Percentiles rank a stretch among this genome's conserved stretches.
These are phyloP conservation scores for Persicaria tinctoria DNA, from an alignment of 148 eudicot genomes.

Conservation along the genomic window DNA sequence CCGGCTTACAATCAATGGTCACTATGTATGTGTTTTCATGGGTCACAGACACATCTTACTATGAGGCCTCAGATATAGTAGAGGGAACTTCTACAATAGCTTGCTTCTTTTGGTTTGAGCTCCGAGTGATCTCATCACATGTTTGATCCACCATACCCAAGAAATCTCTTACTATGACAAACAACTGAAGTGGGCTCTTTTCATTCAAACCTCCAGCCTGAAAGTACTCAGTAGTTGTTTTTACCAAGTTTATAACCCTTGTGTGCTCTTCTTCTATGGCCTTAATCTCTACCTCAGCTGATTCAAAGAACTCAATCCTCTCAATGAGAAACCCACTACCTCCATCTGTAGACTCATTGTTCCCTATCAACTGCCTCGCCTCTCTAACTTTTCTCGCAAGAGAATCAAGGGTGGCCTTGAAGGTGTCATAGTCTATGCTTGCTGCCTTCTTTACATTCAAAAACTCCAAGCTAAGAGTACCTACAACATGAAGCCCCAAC, in stretches of 20 bases:
- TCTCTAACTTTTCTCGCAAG: conserved; percentile 21
- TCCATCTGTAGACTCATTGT: conserved; percentile 11
- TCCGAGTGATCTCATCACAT: conserved; percentile 51
- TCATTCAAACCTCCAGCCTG: conserved; percentile 75
- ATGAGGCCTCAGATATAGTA: too few relatives aligned
- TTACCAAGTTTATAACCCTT: conserved; percentile 40
- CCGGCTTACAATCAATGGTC: too few relatives aligned
- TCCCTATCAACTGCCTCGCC: conserved; percentile 19
- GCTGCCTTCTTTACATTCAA: conserved; percentile 49
- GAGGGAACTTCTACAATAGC: not conserved
- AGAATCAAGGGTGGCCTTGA: conserved; percentile 16
- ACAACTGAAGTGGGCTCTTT: conserved; percentile 52
- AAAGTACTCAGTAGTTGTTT: conserved; percentile 64
- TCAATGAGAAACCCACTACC: conserved; percentile 28
- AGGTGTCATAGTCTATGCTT: conserved; percentile 30
- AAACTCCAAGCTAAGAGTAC: conserved; percentile 23
- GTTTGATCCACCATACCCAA: conserved; percentile 61
- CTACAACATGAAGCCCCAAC: conserved; percentile 35
- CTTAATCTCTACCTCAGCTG: conserved; percentile 40
- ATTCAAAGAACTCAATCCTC: conserved; percentile 35
- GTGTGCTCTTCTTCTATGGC: conserved; percentile 39
- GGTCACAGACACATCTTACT: conserved; percentile 31
- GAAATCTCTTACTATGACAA: conserved; percentile 60
- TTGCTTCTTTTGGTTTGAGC: conserved; percentile 45
- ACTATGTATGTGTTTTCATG: conserved; percentile 2